Evolutionary conservation across 2,329 filamentous ascomycete species (phyloP).

Genomic region (Plenodomus lindquistii): DNA sequence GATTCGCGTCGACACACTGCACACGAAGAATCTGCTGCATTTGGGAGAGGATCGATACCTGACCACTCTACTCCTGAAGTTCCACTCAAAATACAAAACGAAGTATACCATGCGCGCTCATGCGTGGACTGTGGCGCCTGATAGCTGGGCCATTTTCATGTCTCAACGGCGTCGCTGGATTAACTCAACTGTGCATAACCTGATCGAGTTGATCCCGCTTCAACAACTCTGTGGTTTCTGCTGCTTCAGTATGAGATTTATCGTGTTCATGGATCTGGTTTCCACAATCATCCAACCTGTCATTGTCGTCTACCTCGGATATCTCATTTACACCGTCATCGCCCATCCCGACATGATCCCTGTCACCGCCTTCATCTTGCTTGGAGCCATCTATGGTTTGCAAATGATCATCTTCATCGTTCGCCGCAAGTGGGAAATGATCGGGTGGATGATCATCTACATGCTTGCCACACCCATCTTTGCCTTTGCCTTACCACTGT

Average conservation of each 20-base stretch:
- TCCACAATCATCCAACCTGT: slow-evolving; percentile 92
- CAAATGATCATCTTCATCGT: slow-evolving; percentile 97
- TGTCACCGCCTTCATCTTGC: slow-evolving; percentile 82
- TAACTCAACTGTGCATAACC: slow-evolving; percentile 97
- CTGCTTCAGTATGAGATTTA: slow-evolving; percentile 99
- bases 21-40: slow-evolving; percentile 98
- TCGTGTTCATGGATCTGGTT: slow-evolving; percentile 91
- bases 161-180: slow-evolving; percentile 99
- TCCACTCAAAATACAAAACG: slow-evolving; percentile 93
- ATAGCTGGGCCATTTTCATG: slow-evolving; percentile 91
- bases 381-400: slow-evolving; percentile 95
- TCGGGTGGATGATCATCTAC: slow-evolving; percentile 99
- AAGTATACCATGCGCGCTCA: slow-evolving; percentile 94
- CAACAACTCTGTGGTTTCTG: slow-evolving; percentile 98
- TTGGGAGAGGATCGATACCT: slow-evolving; percentile 97
- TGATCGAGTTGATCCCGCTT: slow-evolving; percentile 92
- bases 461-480: slow-evolving; percentile 89
- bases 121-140: slow-evolving; percentile 95
- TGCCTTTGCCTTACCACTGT: slow-evolving; percentile 85
- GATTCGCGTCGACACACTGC: slow-evolving; percentile 94
- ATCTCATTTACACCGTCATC: slow-evolving; percentile 77
- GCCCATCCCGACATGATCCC: slow-evolving; percentile 69
- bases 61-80: slow-evolving; percentile 90
- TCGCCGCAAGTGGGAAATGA: slow-evolving; percentile 98
- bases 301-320: slow-evolving; percentile 84